Evolutionary conservation across 768 basidiomycete genomes (phyloP).

Genomic region (Paxillus ammoniavirescens): DNA sequence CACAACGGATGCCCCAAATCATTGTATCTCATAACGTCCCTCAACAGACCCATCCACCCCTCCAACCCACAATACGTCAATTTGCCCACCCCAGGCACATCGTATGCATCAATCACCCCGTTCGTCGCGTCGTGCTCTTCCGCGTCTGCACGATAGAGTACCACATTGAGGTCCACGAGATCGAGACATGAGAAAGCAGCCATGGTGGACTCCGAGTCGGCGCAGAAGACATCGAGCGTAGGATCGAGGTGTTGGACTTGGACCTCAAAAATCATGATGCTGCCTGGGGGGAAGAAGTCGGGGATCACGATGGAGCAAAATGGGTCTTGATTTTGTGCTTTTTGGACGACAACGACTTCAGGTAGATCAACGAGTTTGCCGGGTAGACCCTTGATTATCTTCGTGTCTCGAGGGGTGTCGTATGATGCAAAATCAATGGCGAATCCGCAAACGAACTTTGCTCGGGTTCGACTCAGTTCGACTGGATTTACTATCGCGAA

Average conservation of each 20-base stretch:
- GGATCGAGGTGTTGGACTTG: slow-evolving; percentile 72
- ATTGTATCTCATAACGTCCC: slow-evolving; percentile 83
- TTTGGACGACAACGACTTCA: slow-evolving; percentile 55
- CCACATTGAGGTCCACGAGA: slow-evolving; percentile 85
- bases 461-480: slow-evolving; percentile 76
- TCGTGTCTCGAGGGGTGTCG: slow-evolving; percentile 46
- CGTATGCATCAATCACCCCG: slow-evolving; percentile 80
- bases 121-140: slow-evolving; percentile 90
- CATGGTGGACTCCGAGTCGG: slow-evolving; percentile 65
- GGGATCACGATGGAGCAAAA: slow-evolving; percentile 83
- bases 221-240: slow-evolving; percentile 71
- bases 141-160: slow-evolving; percentile 83
- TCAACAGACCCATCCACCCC: slow-evolving; percentile 93
- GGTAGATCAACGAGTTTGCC: slow-evolving; percentile 64
- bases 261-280: slow-evolving; percentile 90
- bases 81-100: slow-evolving; percentile 70
- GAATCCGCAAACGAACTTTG: slow-evolving; percentile 80
- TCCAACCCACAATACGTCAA: slow-evolving; percentile 92
- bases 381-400: slow-evolving; percentile 68
- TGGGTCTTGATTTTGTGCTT: slow-evolving; percentile 62
- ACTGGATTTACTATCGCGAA: slow-evolving; percentile 68
- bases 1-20: slow-evolving; percentile 94
- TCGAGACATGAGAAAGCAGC: slow-evolving; percentile 72
- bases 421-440: slow-evolving; percentile 67
- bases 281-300: slow-evolving; percentile 91